phyloP scores from a whole-genome alignment of 768 basidiomycete genomes.

The Rhodosporidiobolus sp. region DNA sequence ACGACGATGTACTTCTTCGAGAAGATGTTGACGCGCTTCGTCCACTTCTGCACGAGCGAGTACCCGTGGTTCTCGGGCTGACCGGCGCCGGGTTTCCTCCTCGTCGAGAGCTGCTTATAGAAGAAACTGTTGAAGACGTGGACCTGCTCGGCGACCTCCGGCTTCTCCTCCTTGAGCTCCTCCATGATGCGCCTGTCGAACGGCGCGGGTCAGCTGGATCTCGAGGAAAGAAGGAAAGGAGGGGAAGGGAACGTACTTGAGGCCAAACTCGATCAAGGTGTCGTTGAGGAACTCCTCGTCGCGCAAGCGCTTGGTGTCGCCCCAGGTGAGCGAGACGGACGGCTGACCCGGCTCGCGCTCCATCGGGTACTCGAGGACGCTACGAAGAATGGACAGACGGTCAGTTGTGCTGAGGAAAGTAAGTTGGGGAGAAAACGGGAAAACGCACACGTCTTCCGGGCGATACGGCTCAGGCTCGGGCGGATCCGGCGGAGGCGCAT shows the following conservation, averaged over 20 bases:
- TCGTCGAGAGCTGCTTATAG: constrained; percentile 79
- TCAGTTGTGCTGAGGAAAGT: neutral
- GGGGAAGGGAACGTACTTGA: constrained; percentile 63
- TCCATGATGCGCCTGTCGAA: constrained; percentile 59
- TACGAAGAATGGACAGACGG: neutral
- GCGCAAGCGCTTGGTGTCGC: constrained; percentile 69
- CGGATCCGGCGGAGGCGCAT: neutral
- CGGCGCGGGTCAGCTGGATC: neutral
- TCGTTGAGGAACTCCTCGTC: constrained; percentile 90
- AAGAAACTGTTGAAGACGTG: constrained; percentile 98
- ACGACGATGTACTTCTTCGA: constrained; percentile 87
- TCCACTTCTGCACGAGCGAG: constrained; percentile 88
- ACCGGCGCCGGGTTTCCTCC: constrained; percentile 52
- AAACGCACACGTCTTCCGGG: constrained; percentile 16
- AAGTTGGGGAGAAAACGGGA: neutral
- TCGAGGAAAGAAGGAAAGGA: neutral
- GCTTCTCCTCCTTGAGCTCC: constrained; percentile 51
- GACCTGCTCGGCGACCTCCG: constrained; percentile 62
- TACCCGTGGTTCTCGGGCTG: constrained; percentile 50
- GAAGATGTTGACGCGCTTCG: constrained; percentile 80
- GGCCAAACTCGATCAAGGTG: constrained; percentile 89
- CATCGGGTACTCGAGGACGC: constrained; percentile 31
- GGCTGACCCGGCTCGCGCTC: constrained; percentile 56
- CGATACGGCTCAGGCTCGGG: neutral
- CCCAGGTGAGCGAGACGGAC: constrained; percentile 74